phyloP scores from a whole-genome alignment of 2,329 filamentous ascomycete species.

The Epichloe scottii region DNA sequence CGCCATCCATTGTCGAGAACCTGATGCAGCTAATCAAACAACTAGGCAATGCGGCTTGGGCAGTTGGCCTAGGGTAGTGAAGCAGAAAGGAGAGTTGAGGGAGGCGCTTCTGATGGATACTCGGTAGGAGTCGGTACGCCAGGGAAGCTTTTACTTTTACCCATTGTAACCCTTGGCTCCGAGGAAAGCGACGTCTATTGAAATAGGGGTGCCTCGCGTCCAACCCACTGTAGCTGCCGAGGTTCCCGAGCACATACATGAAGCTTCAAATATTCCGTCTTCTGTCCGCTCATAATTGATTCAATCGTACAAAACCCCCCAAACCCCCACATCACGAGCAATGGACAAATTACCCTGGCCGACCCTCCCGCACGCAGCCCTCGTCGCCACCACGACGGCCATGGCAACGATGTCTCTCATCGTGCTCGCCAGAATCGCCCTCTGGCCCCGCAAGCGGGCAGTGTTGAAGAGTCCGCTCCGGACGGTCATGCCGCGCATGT shows the following conservation, averaged over 20 bases:
- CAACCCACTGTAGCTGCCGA: no score
- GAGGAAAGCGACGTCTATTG: no score
- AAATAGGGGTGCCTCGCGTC: no score
- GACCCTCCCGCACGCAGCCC: slow-evolving; percentile 9
- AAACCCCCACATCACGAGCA: background rate
- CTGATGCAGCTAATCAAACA: slow-evolving; percentile 49
- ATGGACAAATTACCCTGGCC: slow-evolving; percentile 1
- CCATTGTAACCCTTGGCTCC: no score
- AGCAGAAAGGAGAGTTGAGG: background rate
- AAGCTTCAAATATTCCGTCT: no score
- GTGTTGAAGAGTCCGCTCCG: slow-evolving; percentile 33
- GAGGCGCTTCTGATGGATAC: no score
- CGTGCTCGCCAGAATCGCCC: slow-evolving; percentile 18
- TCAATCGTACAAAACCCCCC: no score
- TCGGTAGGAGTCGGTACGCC: no score
- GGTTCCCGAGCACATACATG: no score
- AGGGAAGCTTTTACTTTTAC: no score
- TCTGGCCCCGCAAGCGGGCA: slow-evolving; percentile 28
- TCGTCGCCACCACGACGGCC: slow-evolving; percentile 27
- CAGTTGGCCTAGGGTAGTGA: slow-evolving; percentile 19
- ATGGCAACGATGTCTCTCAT: slow-evolving; percentile 29
- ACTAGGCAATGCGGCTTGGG: slow-evolving; percentile 38
- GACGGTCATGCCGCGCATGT: slow-evolving; percentile 24
- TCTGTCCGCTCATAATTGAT: no score
- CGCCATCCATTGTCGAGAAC: no score